A percentile compares a stretch with the other conserved stretches of the same genome.
Conservation (phyloP, 192 early-diverging fungal genomes). For the Coemansia guatemalensis region DNA sequence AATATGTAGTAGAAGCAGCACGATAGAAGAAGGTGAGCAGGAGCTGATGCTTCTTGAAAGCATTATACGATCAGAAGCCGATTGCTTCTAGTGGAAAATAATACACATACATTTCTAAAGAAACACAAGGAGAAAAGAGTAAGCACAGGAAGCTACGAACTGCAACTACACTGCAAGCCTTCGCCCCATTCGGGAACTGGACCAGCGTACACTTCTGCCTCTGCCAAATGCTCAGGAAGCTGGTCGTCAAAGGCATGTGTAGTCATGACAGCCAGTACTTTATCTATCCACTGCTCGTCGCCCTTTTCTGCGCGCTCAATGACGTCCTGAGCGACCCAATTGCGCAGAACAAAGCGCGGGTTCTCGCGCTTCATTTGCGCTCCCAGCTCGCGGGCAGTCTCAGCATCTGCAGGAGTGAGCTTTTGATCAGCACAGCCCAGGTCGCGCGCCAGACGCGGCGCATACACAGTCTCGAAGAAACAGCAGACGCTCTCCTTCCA, state of each 20-base stretch:
- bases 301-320: constrained; percentile 56
- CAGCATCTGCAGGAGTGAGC: not conserved
- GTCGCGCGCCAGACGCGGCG: constrained; percentile 55
- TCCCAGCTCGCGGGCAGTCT: not conserved
- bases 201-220: constrained; percentile 45
- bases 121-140: not conserved
- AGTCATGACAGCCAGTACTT: constrained; percentile 47
- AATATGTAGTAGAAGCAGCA: too few species aligned
- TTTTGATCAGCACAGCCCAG: constrained; percentile 15
- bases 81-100: not conserved
- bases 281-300: constrained; percentile 37
- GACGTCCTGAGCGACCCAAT: constrained; percentile 74
- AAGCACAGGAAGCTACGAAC: constrained; percentile 52
- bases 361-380: constrained; percentile 68
- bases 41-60: constrained; percentile 1
- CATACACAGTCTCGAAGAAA: constrained; percentile 54
- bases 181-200: constrained; percentile 63
- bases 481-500: constrained; percentile 24
- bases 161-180: constrained; percentile 71
- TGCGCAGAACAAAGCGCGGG: constrained; percentile 75
- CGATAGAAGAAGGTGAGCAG: too few species aligned
- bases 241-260: constrained; percentile 53
- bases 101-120: not conserved
- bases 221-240: constrained; percentile 41
- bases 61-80: not conserved